Base-by-base conservation (phyloP, 2,329 filamentous ascomycete species). In the Cordyceps tenuipes region DNA sequence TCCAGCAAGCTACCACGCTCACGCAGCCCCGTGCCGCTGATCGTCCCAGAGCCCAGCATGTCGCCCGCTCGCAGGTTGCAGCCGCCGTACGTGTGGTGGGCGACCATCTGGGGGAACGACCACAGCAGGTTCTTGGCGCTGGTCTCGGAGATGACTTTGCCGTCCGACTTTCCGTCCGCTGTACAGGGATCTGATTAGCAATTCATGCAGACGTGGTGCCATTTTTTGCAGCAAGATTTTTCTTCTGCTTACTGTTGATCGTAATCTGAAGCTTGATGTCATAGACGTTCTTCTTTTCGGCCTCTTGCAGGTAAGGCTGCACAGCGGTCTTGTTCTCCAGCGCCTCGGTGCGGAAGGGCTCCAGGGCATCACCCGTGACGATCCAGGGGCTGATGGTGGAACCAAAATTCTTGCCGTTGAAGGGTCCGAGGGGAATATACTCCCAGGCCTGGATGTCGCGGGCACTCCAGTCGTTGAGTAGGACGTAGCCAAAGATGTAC, bases 71-170 rank as follows among this genome's bases (percentile, higher is more conserved):
- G 79, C 75, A 91, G 79, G 1, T 83, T 82, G 72, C 88, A 91
- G 6, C 88, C 88, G 1, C 84, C 85, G 58, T 88, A 78, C 1
- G 85, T 85, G 70, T 91, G 88, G 70, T 91, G 88, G 1, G 88
- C 81, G 44, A 92, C 73, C 87, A 91, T 90, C 71, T 91, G 89
- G 2, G 86, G 80, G 72, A 90, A 91, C 0, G 87, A 90, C 77
- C 83, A 92, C 1, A 91, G 76, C 4, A 91, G 76, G 54, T 73
- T 67, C 57, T 62, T 63, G 48, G 62, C 59, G 21, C 51, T 64
- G 44, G 64, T 63, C 53, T 62, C 47, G 47, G 60, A 60, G 36
- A 64, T 58, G 19, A 60, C 43, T 4, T 47, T 58, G 23, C 55
- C 39, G 31, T 62, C 44, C n/a, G 44, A 39, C 41, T 47, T 55